Conservation (phyloP, 495 filamentous ascomycete genomes). For the Penicillium lagena region DNA sequence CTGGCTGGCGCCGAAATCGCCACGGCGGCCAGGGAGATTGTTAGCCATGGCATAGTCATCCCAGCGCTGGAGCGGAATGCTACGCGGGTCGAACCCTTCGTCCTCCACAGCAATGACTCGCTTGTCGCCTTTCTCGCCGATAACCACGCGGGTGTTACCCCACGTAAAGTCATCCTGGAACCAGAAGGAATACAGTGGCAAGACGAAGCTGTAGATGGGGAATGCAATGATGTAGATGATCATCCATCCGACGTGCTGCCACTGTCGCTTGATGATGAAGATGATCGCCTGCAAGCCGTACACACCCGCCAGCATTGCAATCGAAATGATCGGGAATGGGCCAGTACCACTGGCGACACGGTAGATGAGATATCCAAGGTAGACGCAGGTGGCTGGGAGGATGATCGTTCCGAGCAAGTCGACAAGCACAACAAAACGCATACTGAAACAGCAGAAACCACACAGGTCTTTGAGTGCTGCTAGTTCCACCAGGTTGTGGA, state of each 20-base stretch:
- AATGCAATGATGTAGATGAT: slow-evolving; percentile 93
- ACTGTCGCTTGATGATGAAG: slow-evolving; percentile 92
- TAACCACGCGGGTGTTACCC: slow-evolving; percentile 58
- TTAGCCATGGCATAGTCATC: slow-evolving; percentile 94
- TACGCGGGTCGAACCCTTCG: slow-evolving; percentile 81
- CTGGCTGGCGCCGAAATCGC: slow-evolving; percentile 38
- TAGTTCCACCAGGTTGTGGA: slow-evolving; percentile 90
- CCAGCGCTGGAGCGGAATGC: slow-evolving; percentile 92
- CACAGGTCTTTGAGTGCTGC: slow-evolving; percentile 86
- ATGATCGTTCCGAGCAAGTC: slow-evolving; percentile 93
- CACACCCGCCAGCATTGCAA: slow-evolving; percentile 81
- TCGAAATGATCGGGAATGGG: slow-evolving; percentile 77
- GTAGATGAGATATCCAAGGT: slow-evolving; percentile 88
- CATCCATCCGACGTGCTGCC: slow-evolving; percentile 99
- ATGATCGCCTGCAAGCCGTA: slow-evolving; percentile 95
- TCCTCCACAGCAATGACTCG: slow-evolving; percentile 83
- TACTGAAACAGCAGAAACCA: slow-evolving; percentile 98
- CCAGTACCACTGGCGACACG: slow-evolving; percentile 61
- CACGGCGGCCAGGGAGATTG: slow-evolving; percentile 86
- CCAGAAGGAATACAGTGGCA: slow-evolving; percentile 98
- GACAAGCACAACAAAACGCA: slow-evolving; percentile 95
- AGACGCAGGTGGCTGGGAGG: slow-evolving; percentile 84
- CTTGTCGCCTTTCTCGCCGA: slow-evolving; percentile 87
- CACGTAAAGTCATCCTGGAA: slow-evolving; percentile 88
- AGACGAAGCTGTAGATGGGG: slow-evolving; percentile 86